phyloP scores from a whole-genome alignment of 257 asterid genomes.

The Gynochthodes officinalis region DNA sequence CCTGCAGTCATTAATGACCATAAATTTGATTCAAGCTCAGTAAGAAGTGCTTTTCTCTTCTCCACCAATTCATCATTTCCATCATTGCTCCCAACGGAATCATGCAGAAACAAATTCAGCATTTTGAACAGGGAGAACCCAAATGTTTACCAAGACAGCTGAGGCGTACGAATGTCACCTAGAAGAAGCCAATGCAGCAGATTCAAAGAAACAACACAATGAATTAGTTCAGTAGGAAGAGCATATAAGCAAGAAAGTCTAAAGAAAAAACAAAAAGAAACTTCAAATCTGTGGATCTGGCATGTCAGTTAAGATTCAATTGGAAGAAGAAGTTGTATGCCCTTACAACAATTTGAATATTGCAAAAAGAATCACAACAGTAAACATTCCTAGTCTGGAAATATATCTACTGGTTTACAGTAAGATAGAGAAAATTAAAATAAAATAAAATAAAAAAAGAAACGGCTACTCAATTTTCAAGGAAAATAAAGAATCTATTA shows the following conservation, averaged over 20 bases:
- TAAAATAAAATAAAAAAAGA: no score
- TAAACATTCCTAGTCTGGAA: background rate
- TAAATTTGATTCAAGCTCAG: slow-evolving; percentile 55
- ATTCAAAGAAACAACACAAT: background rate
- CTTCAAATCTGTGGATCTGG: background rate
- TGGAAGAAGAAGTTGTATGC: background rate
- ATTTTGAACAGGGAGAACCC: slow-evolving; percentile 31
- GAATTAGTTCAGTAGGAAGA: background rate
- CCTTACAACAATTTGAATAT: background rate
- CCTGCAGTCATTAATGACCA: slow-evolving; percentile 63
- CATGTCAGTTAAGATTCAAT: background rate
- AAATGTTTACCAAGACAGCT: slow-evolving; percentile 17
- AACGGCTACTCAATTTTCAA: background rate
- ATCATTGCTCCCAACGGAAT: slow-evolving; percentile 37
- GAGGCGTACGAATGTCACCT: background rate
- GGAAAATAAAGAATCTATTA: no score
- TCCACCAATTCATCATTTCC: slow-evolving; percentile 31
- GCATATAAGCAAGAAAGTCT: background rate
- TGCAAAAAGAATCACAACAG: background rate
- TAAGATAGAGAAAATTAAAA: background rate
- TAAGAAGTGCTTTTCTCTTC: slow-evolving; percentile 43
- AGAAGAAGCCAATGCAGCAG: background rate
- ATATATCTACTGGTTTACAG: background rate
- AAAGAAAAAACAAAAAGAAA: background rate
- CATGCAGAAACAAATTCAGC: slow-evolving; percentile 63